Base-by-base conservation (phyloP, 306 rosid genomes). In the Prunus kanzakura region DNA sequence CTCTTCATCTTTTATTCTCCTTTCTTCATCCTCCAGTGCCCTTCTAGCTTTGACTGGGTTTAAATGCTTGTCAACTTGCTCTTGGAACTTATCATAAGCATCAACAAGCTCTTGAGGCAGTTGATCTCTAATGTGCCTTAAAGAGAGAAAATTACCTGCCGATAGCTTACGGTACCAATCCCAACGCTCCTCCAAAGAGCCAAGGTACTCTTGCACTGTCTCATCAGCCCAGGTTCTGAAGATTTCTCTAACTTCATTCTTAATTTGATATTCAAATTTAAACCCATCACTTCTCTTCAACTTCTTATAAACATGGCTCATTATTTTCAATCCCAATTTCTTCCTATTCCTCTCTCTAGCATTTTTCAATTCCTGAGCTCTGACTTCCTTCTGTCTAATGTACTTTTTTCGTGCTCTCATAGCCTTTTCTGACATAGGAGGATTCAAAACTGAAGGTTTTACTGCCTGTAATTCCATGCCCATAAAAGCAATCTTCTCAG, bases 391-490 rank as follows among this genome's bases (percentile, higher is more conserved):
- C 83, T 91, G 94, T 73, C 98, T 87, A 55, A 82, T 88, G 82
- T 86, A 90, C 87, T 91, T 94, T 83, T 94, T 94, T 20, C 87
- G 81, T 1, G 98, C 97, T 83, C 98, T 81, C 30, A 90, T 82
- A 13, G 97, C 98, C 79, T 94, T 91, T 81, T 94, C 89, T 0
- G 95, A 71, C 91, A 90, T 84, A 9, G 91, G 91, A 14, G 89
- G 96, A 57, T 54, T 88, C 71, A 91, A 63, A 80, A 90, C 83
- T 0, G 94, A 90, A 35, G 97, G 98, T 38, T 56, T 32, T 66
- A 91, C 96, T 11, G 95, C 94, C 87, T 73, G 97, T 58, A 94
- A 81, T 29, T 88, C 96, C 98, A 91, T 89, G 51, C 97, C 95
- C 69, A 89, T 80, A 87, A 94, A 94, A 50, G 76, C 81, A 82